Percentiles rank a stretch among this genome's conserved stretches.
Conservation (phyloP, 75 land plant genomes). For the Adiantum capillusveneris region DNA sequence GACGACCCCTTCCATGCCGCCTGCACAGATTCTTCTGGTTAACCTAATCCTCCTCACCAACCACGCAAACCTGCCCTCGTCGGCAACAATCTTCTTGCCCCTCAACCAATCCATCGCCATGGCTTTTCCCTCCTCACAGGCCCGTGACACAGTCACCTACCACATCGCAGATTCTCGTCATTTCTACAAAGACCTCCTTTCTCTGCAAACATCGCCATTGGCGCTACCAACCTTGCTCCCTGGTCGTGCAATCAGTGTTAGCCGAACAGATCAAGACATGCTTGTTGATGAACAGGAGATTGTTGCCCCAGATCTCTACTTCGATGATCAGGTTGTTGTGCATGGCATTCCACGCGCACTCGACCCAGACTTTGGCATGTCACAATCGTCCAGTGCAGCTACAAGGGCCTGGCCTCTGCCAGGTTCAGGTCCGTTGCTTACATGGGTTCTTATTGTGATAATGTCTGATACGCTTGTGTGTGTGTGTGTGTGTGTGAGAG, state of each 20-base stretch:
- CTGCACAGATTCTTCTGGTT: background rate
- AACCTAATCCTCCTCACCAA: conserved; percentile 4
- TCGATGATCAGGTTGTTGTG: background rate
- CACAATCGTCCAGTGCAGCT: background rate
- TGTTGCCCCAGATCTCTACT: conserved; percentile 1
- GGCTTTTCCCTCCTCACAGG: background rate
- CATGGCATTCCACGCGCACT: background rate
- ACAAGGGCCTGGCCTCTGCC: background rate
- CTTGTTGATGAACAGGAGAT: background rate
- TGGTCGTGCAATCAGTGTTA: background rate
- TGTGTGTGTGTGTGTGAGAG: too few species aligned
- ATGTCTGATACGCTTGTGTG: too few species aligned
- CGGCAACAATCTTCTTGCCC: background rate
- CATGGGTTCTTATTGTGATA: too few species aligned
- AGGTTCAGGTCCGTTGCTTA: too few species aligned
- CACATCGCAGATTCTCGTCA: background rate
- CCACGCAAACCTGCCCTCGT: conserved; percentile 1
- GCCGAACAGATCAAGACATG: background rate
- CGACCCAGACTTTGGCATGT: background rate
- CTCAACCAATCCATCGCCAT: conserved; percentile 1
- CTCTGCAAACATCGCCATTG: background rate
- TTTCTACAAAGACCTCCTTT: background rate
- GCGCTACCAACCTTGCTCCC: background rate
- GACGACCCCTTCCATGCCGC: background rate
- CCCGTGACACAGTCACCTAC: background rate